phyloP scores from a whole-genome alignment of 352 stramenopile species.

The Phytopythium chamaehyphon region DNA sequence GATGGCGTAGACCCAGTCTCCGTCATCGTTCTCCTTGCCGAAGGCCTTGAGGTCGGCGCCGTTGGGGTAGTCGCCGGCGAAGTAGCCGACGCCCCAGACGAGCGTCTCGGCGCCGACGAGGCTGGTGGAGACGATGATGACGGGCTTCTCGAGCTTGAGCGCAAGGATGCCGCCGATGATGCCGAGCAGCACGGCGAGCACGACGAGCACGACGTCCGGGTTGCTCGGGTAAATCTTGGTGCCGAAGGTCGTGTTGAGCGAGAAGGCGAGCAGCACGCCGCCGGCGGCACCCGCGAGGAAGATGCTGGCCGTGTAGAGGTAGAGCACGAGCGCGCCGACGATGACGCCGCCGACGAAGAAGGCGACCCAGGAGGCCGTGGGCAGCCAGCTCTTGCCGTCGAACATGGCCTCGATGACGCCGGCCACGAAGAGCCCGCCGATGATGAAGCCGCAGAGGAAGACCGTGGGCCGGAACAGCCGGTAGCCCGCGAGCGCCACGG shows the following conservation, averaged over 20 bases:
- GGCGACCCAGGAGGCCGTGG: slow-evolving; percentile 49
- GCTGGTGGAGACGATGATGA: slow-evolving; percentile 51
- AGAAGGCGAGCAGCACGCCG: slow-evolving; percentile 47
- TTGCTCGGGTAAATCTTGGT: slow-evolving; percentile 45
- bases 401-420: slow-evolving; percentile 56
- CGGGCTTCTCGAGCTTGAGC: slow-evolving; percentile 51
- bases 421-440: slow-evolving; percentile 58
- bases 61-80: slow-evolving; percentile 63
- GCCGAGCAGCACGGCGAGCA: slow-evolving; percentile 35
- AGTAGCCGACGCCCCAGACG: slow-evolving; percentile 62
- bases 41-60: slow-evolving; percentile 49
- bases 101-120: slow-evolving; percentile 51
- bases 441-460: slow-evolving; percentile 65
- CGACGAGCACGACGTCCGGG: slow-evolving; percentile 37
- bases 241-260: slow-evolving; percentile 44
- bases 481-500: slow-evolving; percentile 54
- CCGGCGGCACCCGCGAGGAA: slow-evolving; percentile 40
- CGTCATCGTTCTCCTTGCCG: slow-evolving; percentile 23
- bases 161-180: slow-evolving; percentile 37
- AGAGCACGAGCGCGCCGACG: slow-evolving; percentile 36
- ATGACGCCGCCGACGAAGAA: slow-evolving; percentile 41
- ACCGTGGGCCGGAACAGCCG: slow-evolving; percentile 52
- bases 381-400: slow-evolving; percentile 38
- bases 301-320: slow-evolving; percentile 46
- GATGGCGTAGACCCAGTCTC: slow-evolving; percentile 58